Base-by-base conservation (phyloP, 257 asterid genomes). In the Capsicum chinense region DNA sequence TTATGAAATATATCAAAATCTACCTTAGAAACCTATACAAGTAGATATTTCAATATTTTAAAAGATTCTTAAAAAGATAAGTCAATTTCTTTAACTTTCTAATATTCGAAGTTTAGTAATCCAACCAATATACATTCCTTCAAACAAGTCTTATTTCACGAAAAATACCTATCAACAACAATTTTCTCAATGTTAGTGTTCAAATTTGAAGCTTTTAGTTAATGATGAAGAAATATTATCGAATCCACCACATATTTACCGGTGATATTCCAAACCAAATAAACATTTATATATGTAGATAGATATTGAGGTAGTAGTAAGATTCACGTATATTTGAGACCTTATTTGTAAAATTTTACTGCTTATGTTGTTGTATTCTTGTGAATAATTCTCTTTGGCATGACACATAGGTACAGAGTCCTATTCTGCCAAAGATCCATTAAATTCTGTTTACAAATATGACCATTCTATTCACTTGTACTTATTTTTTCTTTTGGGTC, bases 401-500 rank as follows among this genome's bases (percentile, higher is more conserved):
- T 21, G 21, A 60, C 13, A 48, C 19, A 12, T 48, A 50, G 21
- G 60, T 21, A 21, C 3, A 50, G 14, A 48, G 80, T 48, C 60
- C n/a, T 42, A 44, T 17, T 47, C 79, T 17, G 57, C 42, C 60
- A 21, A 37, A 73, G 80, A 73, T 71, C 58, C 17, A 71, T 71
- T 71, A 47, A 71, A n/a, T 44, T 2, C 7, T 71, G 26, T 71
- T 71, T n/a, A 12, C 58, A 44, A 47, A 11, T 58, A 48, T 47
- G n/a, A 39, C 42, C 16, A 74, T 21, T 19, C 8, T 19, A 48
- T 48, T 48, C 12, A 19, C 12, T 50, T 74, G 80, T 73, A 21
- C 21, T 21, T 21, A 21, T 21, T 21, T n/a, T 59, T 21, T 63
- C 0, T 63, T 8, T 1, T 2, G 39, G 39, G 39, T 63, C 59